Conservation (phyloP, 148 eudicot genomes). For the Heliosperma pusillum region DNA sequence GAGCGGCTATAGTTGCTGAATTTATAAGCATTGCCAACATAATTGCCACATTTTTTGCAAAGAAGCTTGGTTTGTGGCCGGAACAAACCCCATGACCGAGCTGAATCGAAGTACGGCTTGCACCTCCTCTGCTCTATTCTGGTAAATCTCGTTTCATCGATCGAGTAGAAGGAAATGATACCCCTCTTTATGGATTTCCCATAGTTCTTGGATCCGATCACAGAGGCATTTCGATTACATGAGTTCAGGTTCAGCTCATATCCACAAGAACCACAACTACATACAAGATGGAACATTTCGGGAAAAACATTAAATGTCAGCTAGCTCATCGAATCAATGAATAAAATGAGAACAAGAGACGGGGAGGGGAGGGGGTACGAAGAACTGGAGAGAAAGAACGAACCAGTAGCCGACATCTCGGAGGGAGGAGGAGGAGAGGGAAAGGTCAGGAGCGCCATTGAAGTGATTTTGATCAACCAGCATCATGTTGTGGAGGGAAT, state of each 20-base stretch:
- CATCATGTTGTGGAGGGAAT: conserved; percentile 21
- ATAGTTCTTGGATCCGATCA: conserved; percentile 62
- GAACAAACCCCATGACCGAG: conserved; percentile 65
- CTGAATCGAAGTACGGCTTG: conserved; percentile 56
- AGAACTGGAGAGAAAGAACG: neutral
- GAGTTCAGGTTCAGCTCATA: conserved; percentile 70
- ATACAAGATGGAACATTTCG: conserved; percentile 27
- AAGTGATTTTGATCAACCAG: conserved; percentile 15
- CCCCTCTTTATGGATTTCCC: conserved; percentile 70
- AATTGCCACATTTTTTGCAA: conserved; percentile 70
- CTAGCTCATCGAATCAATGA: neutral
- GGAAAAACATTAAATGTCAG: neutral
- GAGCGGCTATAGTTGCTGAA: conserved; percentile 17
- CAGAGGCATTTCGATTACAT: conserved; percentile 54
- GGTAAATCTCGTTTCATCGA: conserved; percentile 68
- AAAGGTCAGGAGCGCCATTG: conserved; percentile 10
- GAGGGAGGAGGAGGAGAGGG: conserved; percentile 31
- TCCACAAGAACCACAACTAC: conserved; percentile 87
- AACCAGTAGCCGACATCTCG: conserved; percentile 36
- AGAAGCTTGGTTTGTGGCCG: conserved; percentile 52
- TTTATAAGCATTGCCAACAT: conserved; percentile 49
- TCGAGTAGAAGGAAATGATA: conserved; percentile 57
- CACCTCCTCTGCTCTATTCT: conserved; percentile 53
- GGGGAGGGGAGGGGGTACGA: neutral
- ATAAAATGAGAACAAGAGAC: neutral